Conservation (phyloP, 805 yeast genomes). For the Kuraishia hungarica region DNA sequence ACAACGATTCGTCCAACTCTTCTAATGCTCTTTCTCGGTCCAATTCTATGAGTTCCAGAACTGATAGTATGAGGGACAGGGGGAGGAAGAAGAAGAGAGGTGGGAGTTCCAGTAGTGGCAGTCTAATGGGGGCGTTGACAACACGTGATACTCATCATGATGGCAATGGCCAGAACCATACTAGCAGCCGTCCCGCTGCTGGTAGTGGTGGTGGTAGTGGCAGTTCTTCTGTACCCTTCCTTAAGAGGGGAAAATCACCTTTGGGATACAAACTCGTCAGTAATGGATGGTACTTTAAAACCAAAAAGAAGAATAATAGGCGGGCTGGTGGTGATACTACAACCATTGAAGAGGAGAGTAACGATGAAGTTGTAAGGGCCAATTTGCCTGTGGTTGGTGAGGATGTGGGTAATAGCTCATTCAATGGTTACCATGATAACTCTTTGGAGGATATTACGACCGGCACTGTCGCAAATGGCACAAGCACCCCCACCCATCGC, state of each 20-base stretch:
- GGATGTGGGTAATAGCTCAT: background rate
- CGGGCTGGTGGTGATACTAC: background rate
- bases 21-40: constrained; percentile 25
- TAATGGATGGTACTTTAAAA: constrained; percentile 1
- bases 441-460: background rate
- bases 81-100: constrained; percentile 1
- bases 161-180: background rate
- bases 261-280: constrained; percentile 1
- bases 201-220: background rate
- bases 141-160: background rate
- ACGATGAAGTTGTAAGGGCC: background rate
- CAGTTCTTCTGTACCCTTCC: background rate
- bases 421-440: background rate
- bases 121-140: background rate
- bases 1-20: constrained; percentile 24
- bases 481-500: background rate
- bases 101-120: background rate
- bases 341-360: constrained; percentile 1
- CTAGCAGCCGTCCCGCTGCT: no score
- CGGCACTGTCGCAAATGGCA: background rate
- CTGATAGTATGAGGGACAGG: constrained; percentile 7
- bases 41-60: constrained; percentile 20
- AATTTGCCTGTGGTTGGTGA: background rate
- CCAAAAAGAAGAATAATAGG: background rate
- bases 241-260: constrained; percentile 4